phyloP scores from a whole-genome alignment of 495 filamentous ascomycete species.

The Penicillium longicatenatum region DNA sequence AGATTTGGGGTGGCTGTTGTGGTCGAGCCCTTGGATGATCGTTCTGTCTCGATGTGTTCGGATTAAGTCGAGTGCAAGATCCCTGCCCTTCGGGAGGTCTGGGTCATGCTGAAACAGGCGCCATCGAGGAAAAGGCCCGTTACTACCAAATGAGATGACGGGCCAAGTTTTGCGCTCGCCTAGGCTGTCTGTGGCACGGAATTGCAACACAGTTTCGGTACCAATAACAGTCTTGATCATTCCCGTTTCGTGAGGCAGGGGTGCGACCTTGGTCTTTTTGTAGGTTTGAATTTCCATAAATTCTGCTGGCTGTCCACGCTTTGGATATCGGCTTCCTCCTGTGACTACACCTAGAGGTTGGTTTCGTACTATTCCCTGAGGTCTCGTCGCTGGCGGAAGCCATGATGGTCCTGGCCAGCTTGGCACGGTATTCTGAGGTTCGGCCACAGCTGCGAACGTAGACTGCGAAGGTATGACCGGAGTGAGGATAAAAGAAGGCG shows the following conservation, averaged over 20 bases:
- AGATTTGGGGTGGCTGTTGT: slow-evolving; percentile 1
- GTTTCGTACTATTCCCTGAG: not conserved
- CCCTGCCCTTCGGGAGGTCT: not conserved
- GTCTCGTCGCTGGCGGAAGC: not conserved
- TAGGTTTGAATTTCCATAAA: not conserved
- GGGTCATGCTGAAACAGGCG: slow-evolving; percentile 1
- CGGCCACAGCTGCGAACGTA: not conserved
- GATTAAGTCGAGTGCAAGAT: slow-evolving; percentile 9
- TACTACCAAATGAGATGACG: slow-evolving; percentile 12
- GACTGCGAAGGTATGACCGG: not conserved
- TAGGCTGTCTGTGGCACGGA: not conserved
- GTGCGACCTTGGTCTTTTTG: not conserved
- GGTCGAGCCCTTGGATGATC: slow-evolving; percentile 5
- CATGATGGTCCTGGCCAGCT: not conserved
- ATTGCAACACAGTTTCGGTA: not conserved
- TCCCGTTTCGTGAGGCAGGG: not conserved
- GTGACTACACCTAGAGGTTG: not conserved
- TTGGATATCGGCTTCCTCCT: not conserved
- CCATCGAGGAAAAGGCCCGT: slow-evolving; percentile 26
- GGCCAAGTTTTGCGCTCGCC: not conserved
- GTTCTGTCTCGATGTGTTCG: slow-evolving; percentile 8
- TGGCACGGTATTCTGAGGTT: not conserved
- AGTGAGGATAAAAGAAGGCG: not conserved
- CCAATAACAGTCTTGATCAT: not conserved
- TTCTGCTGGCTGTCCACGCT: not conserved